Evolutionary conservation across 208 protist species (phyloP).

Genomic region (Wallacemonas sp.): DNA sequence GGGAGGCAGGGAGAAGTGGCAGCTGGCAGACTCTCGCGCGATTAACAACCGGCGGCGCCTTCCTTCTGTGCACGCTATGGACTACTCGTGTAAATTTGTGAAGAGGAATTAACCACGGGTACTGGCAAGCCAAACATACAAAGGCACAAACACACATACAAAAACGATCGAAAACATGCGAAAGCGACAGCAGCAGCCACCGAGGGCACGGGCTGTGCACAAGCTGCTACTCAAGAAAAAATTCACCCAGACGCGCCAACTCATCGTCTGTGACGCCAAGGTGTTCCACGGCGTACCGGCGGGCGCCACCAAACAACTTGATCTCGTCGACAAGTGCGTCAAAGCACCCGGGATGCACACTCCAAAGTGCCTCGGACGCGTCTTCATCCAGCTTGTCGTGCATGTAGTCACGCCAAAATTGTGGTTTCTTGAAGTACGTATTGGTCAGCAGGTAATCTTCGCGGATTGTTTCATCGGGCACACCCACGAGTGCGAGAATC

Average conservation of each 20-base stretch:
- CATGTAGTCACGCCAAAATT: slow-evolving; percentile 7
- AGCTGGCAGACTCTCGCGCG: too few relatives aligned
- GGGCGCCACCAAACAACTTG: background rate
- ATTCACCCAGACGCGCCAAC: background rate
- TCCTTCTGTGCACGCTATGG: too few relatives aligned
- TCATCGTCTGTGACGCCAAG: background rate
- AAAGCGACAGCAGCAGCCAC: too few relatives aligned
- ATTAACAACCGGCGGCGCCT: too few relatives aligned
- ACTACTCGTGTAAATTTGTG: too few relatives aligned
- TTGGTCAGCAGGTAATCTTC: slow-evolving; percentile 33
- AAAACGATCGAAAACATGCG: too few relatives aligned
- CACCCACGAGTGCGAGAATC: slow-evolving; percentile 21
- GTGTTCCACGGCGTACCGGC: slow-evolving; percentile 1
- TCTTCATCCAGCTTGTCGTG: slow-evolving; percentile 5
- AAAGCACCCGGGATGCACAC: background rate
- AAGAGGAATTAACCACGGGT: too few relatives aligned
- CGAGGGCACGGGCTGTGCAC: too few relatives aligned
- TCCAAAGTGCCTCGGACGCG: background rate
- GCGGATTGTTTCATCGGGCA: slow-evolving; percentile 11
- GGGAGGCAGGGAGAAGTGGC: too few relatives aligned
- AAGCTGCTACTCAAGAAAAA: background rate
- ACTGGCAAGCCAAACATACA: too few relatives aligned
- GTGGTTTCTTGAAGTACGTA: slow-evolving; percentile 5
- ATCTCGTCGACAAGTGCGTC: slow-evolving; percentile 1
- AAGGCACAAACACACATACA: background rate